A percentile compares a stretch with the other conserved stretches of the same genome.
These are phyloP conservation scores for Auxenochlorella pyrenoidosa DNA, from an alignment of 139 green algal genomes.

Conservation along the genomic window DNA sequence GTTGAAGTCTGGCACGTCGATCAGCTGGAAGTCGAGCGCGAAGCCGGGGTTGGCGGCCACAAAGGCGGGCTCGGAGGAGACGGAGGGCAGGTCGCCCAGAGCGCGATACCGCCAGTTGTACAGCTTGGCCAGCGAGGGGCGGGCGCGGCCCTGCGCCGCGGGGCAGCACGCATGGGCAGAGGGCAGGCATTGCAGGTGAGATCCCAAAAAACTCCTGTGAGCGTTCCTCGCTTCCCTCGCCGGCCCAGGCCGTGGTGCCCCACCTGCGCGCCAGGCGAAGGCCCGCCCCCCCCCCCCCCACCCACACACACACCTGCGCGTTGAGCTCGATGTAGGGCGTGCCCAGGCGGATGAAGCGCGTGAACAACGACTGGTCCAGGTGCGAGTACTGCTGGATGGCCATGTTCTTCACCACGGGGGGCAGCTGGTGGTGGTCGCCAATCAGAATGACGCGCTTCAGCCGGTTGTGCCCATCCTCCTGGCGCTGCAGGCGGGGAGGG, in stretches of 20 bases:
- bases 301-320: slow-evolving; percentile 75
- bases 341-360: slow-evolving; percentile 95
- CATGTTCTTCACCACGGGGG: slow-evolving; percentile 98
- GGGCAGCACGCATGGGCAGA: background rate
- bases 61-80: slow-evolving; percentile 62
- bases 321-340: slow-evolving; percentile 96
- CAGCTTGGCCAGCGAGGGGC: slow-evolving; percentile 86
- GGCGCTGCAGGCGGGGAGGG: slow-evolving; percentile 5
- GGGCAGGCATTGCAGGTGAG: background rate
- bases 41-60: slow-evolving; percentile 90
- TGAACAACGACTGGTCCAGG: slow-evolving; percentile 97
- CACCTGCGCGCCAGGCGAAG: too few species aligned
- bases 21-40: slow-evolving; percentile 91
- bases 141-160: slow-evolving; percentile 80
- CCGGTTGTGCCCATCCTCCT: slow-evolving; percentile 61
- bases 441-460: slow-evolving; percentile 94
- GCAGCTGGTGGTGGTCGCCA: slow-evolving; percentile 98
- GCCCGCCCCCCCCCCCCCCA: too few species aligned
- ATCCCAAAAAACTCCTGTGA: background rate
- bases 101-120: slow-evolving; percentile 98
- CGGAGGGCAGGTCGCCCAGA: slow-evolving; percentile 89
- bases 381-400: slow-evolving; percentile 93
- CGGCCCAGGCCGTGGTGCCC: too few species aligned
- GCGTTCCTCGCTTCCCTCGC: too few species aligned
- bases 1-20: slow-evolving; percentile 90